phyloP scores from a whole-genome alignment of 2,329 filamentous ascomycete genomes.

The Malbranchea zuffiana region DNA sequence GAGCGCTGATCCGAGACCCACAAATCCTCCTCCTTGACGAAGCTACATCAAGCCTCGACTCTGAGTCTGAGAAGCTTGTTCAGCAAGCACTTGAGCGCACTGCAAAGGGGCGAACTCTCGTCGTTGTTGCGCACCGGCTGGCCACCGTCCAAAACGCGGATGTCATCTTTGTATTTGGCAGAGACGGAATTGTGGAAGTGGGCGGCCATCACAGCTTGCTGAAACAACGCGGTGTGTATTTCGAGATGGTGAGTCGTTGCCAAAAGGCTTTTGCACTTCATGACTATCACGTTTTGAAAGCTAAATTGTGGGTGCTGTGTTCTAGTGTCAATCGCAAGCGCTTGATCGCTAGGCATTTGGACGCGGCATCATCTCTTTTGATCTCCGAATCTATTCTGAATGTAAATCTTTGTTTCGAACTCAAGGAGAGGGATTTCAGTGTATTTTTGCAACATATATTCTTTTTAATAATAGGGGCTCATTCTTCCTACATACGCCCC shows the following conservation, averaged over 20 bases:
- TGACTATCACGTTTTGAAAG: background rate
- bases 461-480: no score
- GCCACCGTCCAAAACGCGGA: conserved; percentile 70
- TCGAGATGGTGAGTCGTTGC: conserved; percentile 46
- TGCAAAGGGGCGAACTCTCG: conserved; percentile 50
- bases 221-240: conserved; percentile 39
- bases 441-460: no score
- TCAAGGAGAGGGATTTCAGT: no score
- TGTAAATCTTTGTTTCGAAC: no score
- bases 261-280: conserved; percentile 29
- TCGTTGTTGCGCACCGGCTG: conserved; percentile 67
- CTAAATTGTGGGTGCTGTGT: background rate
- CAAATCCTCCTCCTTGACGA: conserved; percentile 48
- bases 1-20: conserved; percentile 44
- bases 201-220: conserved; percentile 52
- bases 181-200: conserved; percentile 50
- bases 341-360: conserved; percentile 13
- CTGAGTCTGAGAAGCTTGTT: conserved; percentile 54
- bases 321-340: conserved; percentile 14
- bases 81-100: conserved; percentile 59
- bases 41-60: conserved; percentile 51
- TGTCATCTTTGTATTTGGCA: conserved; percentile 65
- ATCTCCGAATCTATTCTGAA: no score
- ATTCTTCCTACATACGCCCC: no score
- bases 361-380: no score